Evolutionary conservation across 164 flowering plant species (phyloP), one percentile per base, ranked within the genome.

Genomic region (Vitis cinerea): DNA sequence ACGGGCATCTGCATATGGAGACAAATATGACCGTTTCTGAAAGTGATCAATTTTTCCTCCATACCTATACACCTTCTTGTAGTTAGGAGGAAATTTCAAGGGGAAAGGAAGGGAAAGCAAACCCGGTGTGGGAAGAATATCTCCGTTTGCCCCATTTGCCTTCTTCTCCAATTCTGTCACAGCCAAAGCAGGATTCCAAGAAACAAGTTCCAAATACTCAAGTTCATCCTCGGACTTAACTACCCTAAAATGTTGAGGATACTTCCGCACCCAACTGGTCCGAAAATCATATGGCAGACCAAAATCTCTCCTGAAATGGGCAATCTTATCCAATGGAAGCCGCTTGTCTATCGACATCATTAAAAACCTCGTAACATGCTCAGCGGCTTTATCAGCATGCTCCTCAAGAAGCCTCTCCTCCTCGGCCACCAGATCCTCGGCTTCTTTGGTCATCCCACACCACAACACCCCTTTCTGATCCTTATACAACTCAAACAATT

Each of bases 141-240:
- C 64, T n/a, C 76, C 88, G 15, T 8, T 69, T 14, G 74, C 29
- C 54, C 79, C 85, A 10, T 62, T 69, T 15, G 66, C 77, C 73
- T 80, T 86, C 82, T 87, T 92, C 86, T 94, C 97, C 70, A 92
- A 80, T 75, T 92, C 97, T 1, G 97, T 92, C 27, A 92, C 74
- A n/a, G 99, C 97, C 99, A 94, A 92, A 65, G 68, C 74, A 7
- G 97, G 88, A 65, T 85, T 88, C 98, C 99, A 92, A 29, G 81
- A 68, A 12, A 86, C 86, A 69, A 94, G 95, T 80, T 94, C 90
- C 75, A 94, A 83, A 61, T 74, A 87, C 74, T 90, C 89, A 17
- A 73, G 61, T 50, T 79, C 93, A 75, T 86, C 87, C 53, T 74
- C 78, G 59, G 69, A 68, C 66, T 80, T 82, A 15, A 88, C 85